These are phyloP conservation scores for Musa troglodytarum DNA, from an alignment of 176 grass and related monocot species.

Conservation along the genomic window DNA sequence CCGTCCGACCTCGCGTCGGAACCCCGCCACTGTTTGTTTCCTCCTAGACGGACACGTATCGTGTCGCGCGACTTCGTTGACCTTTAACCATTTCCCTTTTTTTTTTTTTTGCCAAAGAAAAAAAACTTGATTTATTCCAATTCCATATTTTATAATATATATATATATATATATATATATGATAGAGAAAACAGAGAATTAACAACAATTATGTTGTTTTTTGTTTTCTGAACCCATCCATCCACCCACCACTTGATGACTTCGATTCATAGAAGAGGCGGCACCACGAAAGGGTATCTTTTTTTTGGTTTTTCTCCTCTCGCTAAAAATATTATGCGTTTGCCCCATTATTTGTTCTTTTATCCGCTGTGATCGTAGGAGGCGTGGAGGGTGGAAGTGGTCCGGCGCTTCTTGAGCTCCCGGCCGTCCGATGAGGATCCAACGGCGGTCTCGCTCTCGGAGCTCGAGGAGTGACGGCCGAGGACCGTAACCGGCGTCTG, in stretches of 20 bases:
- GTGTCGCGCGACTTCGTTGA: slow-evolving; percentile 4
- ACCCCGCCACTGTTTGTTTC: neutral
- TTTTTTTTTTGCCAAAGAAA: neutral
- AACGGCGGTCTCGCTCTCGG: slow-evolving; percentile 59
- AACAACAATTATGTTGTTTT: neutral
- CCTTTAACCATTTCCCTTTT: neutral
- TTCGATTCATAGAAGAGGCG: neutral
- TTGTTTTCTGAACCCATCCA: neutral
- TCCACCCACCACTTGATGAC: neutral
- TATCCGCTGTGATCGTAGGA: neutral
- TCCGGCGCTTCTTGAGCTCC: slow-evolving; percentile 52
- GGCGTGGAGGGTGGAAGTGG: slow-evolving; percentile 39
- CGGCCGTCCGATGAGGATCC: slow-evolving; percentile 43
- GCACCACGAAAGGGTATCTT: neutral
- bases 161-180: neutral
- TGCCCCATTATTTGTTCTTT: neutral
- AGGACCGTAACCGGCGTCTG: slow-evolving; percentile 88
- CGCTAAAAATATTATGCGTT: slow-evolving; percentile 5
- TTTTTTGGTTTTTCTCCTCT: neutral
- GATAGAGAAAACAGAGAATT: neutral
- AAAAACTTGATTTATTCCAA: neutral
- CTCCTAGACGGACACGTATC: slow-evolving; percentile 1
- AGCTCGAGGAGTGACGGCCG: slow-evolving; percentile 42
- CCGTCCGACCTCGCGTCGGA: neutral
- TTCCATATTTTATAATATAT: neutral